These are phyloP conservation scores for Dendrobium officinale DNA, from an alignment of 106 monocot species.

Conservation along the genomic window DNA sequence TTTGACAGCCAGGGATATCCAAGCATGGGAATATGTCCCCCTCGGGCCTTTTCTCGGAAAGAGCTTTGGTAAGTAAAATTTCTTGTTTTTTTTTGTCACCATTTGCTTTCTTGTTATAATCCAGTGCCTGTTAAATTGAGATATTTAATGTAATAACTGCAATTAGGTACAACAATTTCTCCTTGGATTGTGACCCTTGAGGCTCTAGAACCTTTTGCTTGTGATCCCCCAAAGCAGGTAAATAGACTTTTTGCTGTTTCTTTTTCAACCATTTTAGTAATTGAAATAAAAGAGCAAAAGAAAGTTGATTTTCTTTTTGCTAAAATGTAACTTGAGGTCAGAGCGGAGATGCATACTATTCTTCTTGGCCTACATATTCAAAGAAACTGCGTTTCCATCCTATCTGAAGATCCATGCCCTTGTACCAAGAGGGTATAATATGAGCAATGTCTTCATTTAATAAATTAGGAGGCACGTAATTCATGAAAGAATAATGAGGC, in stretches of 20 bases:
- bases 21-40: slow-evolving; percentile 96
- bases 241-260: background rate
- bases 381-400: background rate
- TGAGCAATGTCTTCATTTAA: background rate
- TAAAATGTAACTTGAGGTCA: background rate
- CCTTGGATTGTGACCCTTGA: slow-evolving; percentile 99
- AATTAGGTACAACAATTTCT: slow-evolving; percentile 84
- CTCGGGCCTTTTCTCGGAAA: slow-evolving; percentile 99
- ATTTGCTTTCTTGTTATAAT: background rate
- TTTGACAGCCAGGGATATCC: slow-evolving; percentile 89
- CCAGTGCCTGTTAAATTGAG: background rate
- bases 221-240: slow-evolving; percentile 92
- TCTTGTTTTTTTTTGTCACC: background rate
- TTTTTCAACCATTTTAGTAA: background rate
- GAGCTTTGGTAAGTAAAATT: slow-evolving; percentile 63
- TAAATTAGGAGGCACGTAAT: background rate
- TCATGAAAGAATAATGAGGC: background rate
- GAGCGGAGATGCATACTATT: background rate
- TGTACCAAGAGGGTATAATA: background rate
- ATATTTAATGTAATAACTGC: slow-evolving; percentile 1
- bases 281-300: background rate
- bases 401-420: background rate
- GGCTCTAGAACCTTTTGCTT: slow-evolving; percentile 87
- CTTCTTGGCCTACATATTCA: background rate
- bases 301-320: background rate